Base-by-base conservation (phyloP, 2,329 filamentous ascomycete species). In the Amauroascus verrucosus region DNA sequence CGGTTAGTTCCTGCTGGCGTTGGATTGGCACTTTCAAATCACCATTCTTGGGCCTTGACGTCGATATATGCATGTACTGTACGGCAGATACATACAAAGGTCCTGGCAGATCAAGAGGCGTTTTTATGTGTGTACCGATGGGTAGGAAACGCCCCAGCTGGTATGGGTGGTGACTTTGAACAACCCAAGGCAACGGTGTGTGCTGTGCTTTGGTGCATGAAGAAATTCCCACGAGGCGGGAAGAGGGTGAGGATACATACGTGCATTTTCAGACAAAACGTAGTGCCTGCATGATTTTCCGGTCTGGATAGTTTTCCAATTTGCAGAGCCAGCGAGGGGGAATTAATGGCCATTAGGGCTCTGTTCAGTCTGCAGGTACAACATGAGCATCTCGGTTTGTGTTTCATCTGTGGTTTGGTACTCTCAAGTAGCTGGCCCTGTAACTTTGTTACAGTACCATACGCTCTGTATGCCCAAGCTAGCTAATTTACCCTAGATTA, bases 291-390 rank as follows among this genome's bases (percentile, higher is more conserved):
- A 24, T 41, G 38, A n/a, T 18, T 41, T 41, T 18, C 4, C 16
- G 7, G 13, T 18, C 5, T 43, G 16, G 22, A 43, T 26, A 2
- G 13, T 43, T 43, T 43, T 43, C 40, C 24, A 26, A 43, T n/a
- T 43, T 13, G 40, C 37, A 20, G 37, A 6, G 9, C n/a, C 9
- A 14, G 18, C 14, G 1, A 9, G 45, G 26, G 8, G 14, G 32
- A 48, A 37, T 35, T 32, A 48, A 37, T 37, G 30, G 28, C 32
- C 18, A 22, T 37, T 16, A 48, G 45, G 5, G 26, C 28, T 48
- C 20, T 48, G 46, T 33, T 48, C 38, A 38, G 46, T 48, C 46
- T 48, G 46, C 46, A 48, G 46, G 46, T 38, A 48, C 46, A 35
- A 18, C 45, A 26, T 28, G 32, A 37, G 46, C 46, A 40, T 22